Evolutionary conservation across 495 filamentous ascomycete species (phyloP).

Genomic region (Evansstolkia leycettana): DNA sequence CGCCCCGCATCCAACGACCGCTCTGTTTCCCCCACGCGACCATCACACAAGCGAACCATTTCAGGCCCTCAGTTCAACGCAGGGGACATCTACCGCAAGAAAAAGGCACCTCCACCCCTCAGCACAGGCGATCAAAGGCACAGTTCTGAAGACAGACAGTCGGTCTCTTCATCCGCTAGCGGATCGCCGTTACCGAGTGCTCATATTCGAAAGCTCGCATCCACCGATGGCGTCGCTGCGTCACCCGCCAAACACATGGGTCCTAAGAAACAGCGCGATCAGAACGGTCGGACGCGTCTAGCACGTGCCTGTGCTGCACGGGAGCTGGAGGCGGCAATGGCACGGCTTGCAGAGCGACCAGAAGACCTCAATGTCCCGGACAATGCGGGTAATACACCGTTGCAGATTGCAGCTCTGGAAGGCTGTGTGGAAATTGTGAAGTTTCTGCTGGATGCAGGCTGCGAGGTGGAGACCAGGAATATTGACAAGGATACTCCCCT

Average conservation of each 20-base stretch:
- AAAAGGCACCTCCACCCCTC: conserved; percentile 39
- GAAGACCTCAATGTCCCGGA: conserved; percentile 83
- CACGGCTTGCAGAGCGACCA: conserved; percentile 58
- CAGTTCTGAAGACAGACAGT: conserved; percentile 52
- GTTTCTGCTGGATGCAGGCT: conserved; percentile 63
- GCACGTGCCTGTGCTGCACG: conserved; percentile 74
- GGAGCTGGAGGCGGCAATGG: conserved; percentile 57
- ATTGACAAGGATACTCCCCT: conserved; percentile 84
- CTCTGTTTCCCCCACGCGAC: conserved; percentile 49
- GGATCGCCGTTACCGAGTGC: conserved; percentile 58
- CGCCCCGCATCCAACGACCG: conserved; percentile 35
- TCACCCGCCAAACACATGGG: conserved; percentile 55
- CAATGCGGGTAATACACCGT: conserved; percentile 84
- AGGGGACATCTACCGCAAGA: conserved; percentile 18
- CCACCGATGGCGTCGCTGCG: conserved; percentile 38
- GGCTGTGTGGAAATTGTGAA: conserved; percentile 67
- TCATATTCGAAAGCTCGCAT: conserved; percentile 53
- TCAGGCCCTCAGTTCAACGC: conserved; percentile 44
- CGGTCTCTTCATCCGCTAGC: conserved; percentile 62
- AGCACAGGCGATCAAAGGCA: conserved; percentile 31
- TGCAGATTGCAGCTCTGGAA: conserved; percentile 81
- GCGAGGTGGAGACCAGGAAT: conserved; percentile 70
- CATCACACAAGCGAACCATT: conserved; percentile 46
- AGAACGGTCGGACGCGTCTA: conserved; percentile 71
- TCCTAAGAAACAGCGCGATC: conserved; percentile 73